These are phyloP conservation scores for Epichloe hybrida DNA, from an alignment of 2,329 filamentous ascomycete genomes.

Conservation along the genomic window DNA sequence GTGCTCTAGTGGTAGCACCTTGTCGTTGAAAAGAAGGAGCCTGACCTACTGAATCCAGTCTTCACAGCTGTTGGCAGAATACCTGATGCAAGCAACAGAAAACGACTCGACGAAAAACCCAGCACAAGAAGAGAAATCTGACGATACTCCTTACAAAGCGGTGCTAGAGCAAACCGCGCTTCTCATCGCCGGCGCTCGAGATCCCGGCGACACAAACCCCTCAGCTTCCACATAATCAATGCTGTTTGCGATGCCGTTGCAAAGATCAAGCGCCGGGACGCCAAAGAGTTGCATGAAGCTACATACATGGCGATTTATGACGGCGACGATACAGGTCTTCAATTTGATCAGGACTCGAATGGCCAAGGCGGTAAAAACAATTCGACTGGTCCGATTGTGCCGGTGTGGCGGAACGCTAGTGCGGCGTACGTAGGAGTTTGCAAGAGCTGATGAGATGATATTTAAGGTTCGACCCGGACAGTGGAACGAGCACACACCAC, in stretches of 20 bases:
- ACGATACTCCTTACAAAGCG: too few species aligned
- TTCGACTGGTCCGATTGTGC: neutral
- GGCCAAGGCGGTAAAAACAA: neutral
- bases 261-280: neutral
- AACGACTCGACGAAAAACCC: too few species aligned
- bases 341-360: neutral
- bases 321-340: neutral
- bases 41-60: neutral
- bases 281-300: neutral
- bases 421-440: neutral
- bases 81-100: too few species aligned
- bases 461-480: neutral
- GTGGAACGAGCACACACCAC: neutral
- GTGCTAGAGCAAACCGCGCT: too few species aligned
- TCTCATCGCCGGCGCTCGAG: too few species aligned
- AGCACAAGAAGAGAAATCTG: too few species aligned
- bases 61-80: too few species aligned
- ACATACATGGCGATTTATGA: neutral
- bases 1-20: neutral
- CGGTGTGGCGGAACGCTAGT: neutral
- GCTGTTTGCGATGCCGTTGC: neutral
- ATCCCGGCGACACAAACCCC: neutral
- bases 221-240: neutral
- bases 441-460: neutral
- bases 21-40: neutral